Evolutionary conservation across 345 rosid species (phyloP).

Genomic region (Sisymbrium irio): DNA sequence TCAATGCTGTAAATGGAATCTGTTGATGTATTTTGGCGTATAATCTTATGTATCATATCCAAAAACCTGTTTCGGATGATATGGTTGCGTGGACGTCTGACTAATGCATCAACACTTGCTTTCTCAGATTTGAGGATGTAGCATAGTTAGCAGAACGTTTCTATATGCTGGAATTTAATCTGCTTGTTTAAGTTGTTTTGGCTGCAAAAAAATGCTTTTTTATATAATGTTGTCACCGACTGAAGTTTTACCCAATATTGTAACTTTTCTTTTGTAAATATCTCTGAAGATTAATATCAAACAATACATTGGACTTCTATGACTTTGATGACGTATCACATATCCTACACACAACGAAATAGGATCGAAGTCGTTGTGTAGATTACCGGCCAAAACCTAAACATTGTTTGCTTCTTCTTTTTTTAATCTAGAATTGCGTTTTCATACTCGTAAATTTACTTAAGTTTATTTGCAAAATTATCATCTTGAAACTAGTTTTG

Average conservation of each 20-base stretch:
- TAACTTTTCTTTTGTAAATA: not conserved
- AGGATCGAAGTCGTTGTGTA: constrained; percentile 25
- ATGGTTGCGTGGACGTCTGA: not conserved
- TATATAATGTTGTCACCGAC: not conserved
- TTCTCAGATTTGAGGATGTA: not conserved
- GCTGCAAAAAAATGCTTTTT: not conserved
- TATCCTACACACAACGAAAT: not conserved
- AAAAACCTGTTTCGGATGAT: not conserved
- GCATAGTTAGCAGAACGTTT: not conserved
- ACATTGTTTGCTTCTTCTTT: not conserved
- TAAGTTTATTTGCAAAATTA: not conserved
- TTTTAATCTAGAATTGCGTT: not conserved
- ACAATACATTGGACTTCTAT: not conserved
- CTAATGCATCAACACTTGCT: not conserved
- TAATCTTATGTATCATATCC: not conserved
- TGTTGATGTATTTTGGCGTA: constrained; percentile 1
- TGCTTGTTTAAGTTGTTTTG: not conserved
- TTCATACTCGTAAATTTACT: not conserved
- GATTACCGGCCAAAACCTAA: constrained; percentile 33
- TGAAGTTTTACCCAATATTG: not conserved
- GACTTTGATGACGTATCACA: constrained; percentile 12
- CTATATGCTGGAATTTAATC: not conserved
- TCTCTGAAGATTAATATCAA: not conserved
- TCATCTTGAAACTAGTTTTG: not conserved
- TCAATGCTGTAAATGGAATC: constrained; percentile 13